Conservation (phyloP, 208 protist species). For the Endotrypanum monterogeii region DNA sequence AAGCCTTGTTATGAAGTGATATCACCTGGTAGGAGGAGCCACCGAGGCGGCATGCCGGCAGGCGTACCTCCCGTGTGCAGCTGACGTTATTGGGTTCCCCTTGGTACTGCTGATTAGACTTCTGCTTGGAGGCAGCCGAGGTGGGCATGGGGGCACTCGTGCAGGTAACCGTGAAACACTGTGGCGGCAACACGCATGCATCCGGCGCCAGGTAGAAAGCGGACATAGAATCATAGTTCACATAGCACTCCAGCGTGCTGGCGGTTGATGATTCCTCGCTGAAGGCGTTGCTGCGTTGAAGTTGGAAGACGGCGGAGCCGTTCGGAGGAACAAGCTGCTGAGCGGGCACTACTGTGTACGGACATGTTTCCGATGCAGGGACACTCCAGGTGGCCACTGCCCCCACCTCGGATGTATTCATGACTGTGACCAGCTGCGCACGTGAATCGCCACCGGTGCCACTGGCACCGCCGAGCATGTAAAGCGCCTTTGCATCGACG, state of each 20-base stretch:
- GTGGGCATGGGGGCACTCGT: conserved; percentile 3
- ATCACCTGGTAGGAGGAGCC: conserved; percentile 60
- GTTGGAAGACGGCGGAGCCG: conserved; percentile 30
- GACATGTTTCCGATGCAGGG: conserved; percentile 34
- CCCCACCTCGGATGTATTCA: conserved; percentile 55
- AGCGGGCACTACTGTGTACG: conserved; percentile 60
- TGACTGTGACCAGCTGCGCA: conserved; percentile 54
- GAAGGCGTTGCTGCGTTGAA: conserved; percentile 18
- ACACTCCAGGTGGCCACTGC: conserved; percentile 79
- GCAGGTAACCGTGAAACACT: conserved; percentile 76
- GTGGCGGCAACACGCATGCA: conserved; percentile 72
- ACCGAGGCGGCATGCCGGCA: conserved; percentile 58
- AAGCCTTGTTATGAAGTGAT: conserved; percentile 61
- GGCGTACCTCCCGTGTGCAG: conserved; percentile 24
- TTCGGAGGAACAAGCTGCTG: conserved; percentile 59
- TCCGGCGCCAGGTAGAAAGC: conserved; percentile 77
- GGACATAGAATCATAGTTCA: conserved; percentile 86
- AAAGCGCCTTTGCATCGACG: conserved; percentile 28
- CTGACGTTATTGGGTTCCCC: conserved; percentile 14
- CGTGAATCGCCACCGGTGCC: conserved; percentile 2
- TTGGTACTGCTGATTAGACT: conserved; percentile 1
- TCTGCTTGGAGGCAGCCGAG: conserved; percentile 1
- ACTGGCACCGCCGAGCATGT: conserved; percentile 15
- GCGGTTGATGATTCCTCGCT: conserved; percentile 13
- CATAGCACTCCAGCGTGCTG: conserved; percentile 87